Conservation (phyloP, 2,329 filamentous ascomycete species). For the Clonostachys solani region DNA sequence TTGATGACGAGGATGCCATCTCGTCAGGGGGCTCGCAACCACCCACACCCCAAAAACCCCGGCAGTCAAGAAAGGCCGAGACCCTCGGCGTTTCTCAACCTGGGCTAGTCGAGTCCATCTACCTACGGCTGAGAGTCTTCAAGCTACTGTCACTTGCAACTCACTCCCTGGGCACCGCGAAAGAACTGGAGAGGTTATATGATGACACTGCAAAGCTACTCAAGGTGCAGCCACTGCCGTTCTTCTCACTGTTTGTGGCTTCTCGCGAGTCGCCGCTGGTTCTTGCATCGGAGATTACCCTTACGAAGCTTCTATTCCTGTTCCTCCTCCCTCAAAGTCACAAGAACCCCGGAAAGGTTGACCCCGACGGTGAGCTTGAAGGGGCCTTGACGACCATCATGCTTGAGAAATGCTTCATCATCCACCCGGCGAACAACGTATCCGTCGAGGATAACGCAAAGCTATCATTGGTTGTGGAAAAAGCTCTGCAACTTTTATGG, state of each 20-base stretch:
- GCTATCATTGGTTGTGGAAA: constrained; percentile 65
- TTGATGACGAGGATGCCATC: constrained; percentile 47
- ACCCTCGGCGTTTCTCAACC: constrained; percentile 13
- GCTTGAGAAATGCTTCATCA: constrained; percentile 57
- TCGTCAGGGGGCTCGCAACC: constrained; percentile 41
- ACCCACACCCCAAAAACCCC: constrained; percentile 34
- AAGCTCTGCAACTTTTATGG: constrained; percentile 52
- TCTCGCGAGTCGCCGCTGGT: constrained; percentile 26
- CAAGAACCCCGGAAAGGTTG: constrained; percentile 33
- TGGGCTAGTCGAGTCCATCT: constrained; percentile 47
- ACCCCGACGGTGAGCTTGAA: constrained; percentile 24
- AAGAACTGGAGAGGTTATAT: constrained; percentile 50
- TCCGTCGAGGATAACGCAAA: constrained; percentile 67
- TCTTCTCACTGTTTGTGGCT: constrained; percentile 51
- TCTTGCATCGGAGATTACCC: constrained; percentile 32
- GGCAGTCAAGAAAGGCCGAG: constrained; percentile 11
- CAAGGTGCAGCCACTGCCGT: constrained; percentile 50
- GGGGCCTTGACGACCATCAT: constrained; percentile 38
- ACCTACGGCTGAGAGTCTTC: constrained; percentile 60
- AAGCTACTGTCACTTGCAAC: constrained; percentile 44
- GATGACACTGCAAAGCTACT: constrained; percentile 52
- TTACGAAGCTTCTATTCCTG: constrained; percentile 39
- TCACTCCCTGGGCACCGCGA: constrained; percentile 36
- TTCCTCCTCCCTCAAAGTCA: constrained; percentile 35
- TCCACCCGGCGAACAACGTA: constrained; percentile 58